Base-by-base conservation (phyloP, 2,329 filamentous ascomycete genomes). In the Ceratocystis diversiconidia region DNA sequence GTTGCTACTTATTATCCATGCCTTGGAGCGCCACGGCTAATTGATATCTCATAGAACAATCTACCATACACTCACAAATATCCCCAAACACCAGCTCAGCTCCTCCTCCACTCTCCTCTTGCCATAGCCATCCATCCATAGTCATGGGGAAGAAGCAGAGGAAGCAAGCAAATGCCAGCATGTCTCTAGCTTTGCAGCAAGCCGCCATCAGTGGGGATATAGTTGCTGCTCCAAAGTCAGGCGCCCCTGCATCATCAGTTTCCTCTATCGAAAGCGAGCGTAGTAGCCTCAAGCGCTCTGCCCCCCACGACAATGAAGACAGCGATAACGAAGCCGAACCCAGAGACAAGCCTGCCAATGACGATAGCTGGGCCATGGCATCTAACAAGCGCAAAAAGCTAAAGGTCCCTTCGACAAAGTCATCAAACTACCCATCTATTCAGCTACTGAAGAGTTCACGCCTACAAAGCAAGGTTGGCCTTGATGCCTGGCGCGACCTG, bases 401-500 rank as follows among this genome's bases (percentile, higher is more conserved):
- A 73, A 87, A 85, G 74, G 73, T 82, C 1, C 84, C 84, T 1
- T 80, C 79, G 57, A 75, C 79, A 44, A 76, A 80, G 46, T 80
- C 79, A 3, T 79, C 76, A 67, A 82, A 81, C 70, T 87, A 87
- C 72, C 84, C 84, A 50, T 75, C 78, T 48, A 82, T 87, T 69
- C 75, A 75, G 22, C 85, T 86, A 70, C 82, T 82, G 19, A 73
- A 78, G 69, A 81, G 79, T 66, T 79, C 81, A 19, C 81, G 83
- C 69, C 76, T 88, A 5, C 80, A 85, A 70, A 78, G 79, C 68
- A 84, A 83, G 74, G 81, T 88, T 72, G 82, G 82, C 68, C 77
- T 88, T 59, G 80, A 80, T 67, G 82, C 85, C 68, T 73, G 88
- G 63, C 84, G 86, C 70, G 82, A 82, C 68, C 75, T 88, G 55